Percentiles rank a stretch among this genome's conserved stretches.
phyloP scores from a whole-genome alignment of 2,329 filamentous ascomycete species.

The Colletotrichum theobromicola region DNA sequence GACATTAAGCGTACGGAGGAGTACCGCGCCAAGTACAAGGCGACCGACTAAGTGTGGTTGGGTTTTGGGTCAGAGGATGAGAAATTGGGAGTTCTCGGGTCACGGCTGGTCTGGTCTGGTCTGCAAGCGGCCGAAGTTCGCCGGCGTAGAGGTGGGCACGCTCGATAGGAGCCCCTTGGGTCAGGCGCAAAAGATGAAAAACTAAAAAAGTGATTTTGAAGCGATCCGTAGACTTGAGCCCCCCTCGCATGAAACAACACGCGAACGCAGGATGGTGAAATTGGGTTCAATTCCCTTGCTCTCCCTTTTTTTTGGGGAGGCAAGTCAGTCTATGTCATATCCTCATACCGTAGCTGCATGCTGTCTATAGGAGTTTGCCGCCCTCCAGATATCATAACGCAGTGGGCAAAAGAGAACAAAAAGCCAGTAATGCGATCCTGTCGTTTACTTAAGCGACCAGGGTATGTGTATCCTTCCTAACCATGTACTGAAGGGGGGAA shows the following conservation, averaged over 20 bases:
- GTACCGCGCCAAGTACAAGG: constrained; percentile 72
- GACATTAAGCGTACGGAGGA: constrained; percentile 73
- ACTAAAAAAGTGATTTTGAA: constrained; percentile 13
- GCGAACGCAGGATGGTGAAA: not conserved
- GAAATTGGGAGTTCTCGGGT: not conserved
- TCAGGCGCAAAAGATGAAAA: not conserved
- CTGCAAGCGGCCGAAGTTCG: not conserved
- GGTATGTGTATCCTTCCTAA: not conserved
- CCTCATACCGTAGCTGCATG: not conserved
- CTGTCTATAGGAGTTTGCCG: not conserved
- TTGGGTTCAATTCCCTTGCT: not conserved
- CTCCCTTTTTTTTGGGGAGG: not conserved
- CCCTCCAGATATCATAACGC: not conserved
- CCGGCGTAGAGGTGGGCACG: not conserved
- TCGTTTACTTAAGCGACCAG: not conserved
- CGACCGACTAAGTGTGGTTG: constrained; percentile 51
- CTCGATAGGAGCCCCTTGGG: not conserved
- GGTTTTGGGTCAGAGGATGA: not conserved
- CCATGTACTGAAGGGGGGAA: not conserved
- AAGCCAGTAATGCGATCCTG: not conserved
- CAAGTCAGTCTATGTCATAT: constrained; percentile 3
- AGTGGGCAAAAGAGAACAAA: not conserved
- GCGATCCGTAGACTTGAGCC: not conserved
- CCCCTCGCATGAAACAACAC: not conserved
- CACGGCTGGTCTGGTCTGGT: not conserved